Conservation (phyloP, 768 basidiomycete species). For the Lactifluus hygrophoroides region DNA sequence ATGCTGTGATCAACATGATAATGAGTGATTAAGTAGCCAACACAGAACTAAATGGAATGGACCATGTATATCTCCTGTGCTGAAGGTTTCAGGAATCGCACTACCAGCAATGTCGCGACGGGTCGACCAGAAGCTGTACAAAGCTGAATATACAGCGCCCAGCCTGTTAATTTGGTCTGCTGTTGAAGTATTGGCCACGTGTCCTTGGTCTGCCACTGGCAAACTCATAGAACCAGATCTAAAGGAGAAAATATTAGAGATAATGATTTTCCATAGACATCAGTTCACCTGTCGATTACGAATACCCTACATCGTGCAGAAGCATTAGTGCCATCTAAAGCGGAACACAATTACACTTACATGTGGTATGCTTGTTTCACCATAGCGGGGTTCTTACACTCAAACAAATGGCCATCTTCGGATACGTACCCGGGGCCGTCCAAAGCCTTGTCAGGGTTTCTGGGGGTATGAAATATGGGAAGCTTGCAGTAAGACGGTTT, state of each 20-base stretch:
- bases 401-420: conserved; percentile 46
- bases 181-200: conserved; percentile 36
- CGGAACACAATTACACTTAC: conserved; percentile 27
- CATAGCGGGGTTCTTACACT: conserved; percentile 45
- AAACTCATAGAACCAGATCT: conserved; percentile 47
- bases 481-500: conserved; percentile 48
- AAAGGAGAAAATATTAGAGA: not conserved
- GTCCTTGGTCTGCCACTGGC: conserved; percentile 29
- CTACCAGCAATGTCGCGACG: conserved; percentile 30
- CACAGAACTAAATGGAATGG: too few species aligned
- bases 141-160: conserved; percentile 49
- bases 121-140: conserved; percentile 49
- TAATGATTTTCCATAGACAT: not conserved
- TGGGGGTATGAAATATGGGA: conserved; percentile 42
- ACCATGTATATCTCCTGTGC: too few species aligned
- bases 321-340: not conserved
- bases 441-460: conserved; percentile 24
- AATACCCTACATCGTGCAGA: conserved; percentile 31
- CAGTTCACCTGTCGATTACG: conserved; percentile 43
- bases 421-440: conserved; percentile 40
- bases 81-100: not conserved
- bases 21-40: too few species aligned
- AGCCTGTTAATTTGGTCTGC: conserved; percentile 41
- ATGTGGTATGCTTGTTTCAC: conserved; percentile 54
- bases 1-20: too few species aligned